A percentile compares a stretch with the other conserved stretches of the same genome.
Evolutionary conservation across 305 asterid species (phyloP).

Genomic region (Fraxinus nigra): DNA sequence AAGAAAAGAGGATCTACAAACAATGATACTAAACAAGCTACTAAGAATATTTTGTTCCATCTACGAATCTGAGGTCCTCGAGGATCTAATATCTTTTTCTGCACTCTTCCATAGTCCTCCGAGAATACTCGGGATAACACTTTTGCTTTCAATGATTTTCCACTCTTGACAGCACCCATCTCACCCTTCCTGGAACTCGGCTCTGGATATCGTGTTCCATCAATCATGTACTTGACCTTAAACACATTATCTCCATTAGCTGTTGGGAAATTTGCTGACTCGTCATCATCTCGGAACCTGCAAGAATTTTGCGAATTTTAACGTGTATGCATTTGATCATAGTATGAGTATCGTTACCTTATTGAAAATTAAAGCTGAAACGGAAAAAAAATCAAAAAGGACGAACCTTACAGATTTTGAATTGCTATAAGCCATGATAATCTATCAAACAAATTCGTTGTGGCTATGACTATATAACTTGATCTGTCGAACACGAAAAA

Average conservation of each 20-base stretch:
- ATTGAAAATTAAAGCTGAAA: not conserved
- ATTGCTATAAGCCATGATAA: conserved; percentile 50
- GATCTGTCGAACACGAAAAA: conserved; percentile 35
- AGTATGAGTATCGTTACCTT: not conserved
- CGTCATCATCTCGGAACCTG: conserved; percentile 67
- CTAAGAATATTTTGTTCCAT: conserved; percentile 42
- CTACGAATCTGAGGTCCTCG: conserved; percentile 63
- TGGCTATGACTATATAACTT: conserved; percentile 22
- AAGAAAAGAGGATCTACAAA: conserved; percentile 91
- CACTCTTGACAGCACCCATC: conserved; percentile 25
- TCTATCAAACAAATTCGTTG: conserved; percentile 22
- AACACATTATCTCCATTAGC: conserved; percentile 43
- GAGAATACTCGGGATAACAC: conserved; percentile 85
- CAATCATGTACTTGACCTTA: conserved; percentile 55
- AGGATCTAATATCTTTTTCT: conserved; percentile 77
- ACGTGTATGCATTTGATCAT: not conserved
- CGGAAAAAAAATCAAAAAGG: not conserved
- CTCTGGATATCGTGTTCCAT: conserved; percentile 39
- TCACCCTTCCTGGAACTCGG: conserved; percentile 30
- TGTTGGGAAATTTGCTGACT: conserved; percentile 36
- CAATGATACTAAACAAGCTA: conserved; percentile 71
- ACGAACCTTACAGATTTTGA: conserved; percentile 72
- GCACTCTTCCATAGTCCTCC: conserved; percentile 78
- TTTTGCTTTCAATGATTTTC: conserved; percentile 66
- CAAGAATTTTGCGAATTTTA: conserved; percentile 8